Evolutionary conservation across 164 flowering plant species (phyloP).

Genomic region (Warburgia ugandensis): DNA sequence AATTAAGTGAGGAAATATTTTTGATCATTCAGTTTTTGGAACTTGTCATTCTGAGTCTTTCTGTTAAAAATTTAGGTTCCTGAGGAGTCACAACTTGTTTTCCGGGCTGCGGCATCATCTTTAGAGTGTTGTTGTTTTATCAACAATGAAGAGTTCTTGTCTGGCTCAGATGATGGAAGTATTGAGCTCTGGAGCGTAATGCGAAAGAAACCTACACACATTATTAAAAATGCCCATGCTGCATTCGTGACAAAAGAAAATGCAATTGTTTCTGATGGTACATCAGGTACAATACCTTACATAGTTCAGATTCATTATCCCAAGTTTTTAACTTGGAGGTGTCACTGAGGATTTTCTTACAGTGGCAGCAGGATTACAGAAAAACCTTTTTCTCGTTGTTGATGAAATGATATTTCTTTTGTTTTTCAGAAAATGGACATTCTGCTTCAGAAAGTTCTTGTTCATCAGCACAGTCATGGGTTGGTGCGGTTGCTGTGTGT

Average conservation of each 20-base stretch:
- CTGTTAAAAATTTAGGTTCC: slow-evolving; percentile 47
- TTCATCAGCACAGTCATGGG: slow-evolving; percentile 70
- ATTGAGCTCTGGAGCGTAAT: slow-evolving; percentile 65
- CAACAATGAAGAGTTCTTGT: slow-evolving; percentile 70
- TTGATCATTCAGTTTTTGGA: background rate
- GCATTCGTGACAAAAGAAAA: too few species aligned
- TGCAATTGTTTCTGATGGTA: slow-evolving; percentile 6
- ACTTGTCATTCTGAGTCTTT: background rate
- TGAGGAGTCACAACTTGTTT: slow-evolving; percentile 74
- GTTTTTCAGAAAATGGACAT: slow-evolving; percentile 41
- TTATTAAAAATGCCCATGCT: slow-evolving; percentile 85
- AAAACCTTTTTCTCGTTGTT: background rate
- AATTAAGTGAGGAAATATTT: too few species aligned
- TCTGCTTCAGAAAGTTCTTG: slow-evolving; percentile 9
- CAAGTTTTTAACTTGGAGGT: too few species aligned
- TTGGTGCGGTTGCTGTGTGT: slow-evolving; percentile 69
- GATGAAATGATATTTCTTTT: background rate
- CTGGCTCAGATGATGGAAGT: slow-evolving; percentile 97
- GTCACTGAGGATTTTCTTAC: background rate
- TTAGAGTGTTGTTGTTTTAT: slow-evolving; percentile 80
- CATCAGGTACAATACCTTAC: slow-evolving; percentile 14
- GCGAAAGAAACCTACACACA: slow-evolving; percentile 71
- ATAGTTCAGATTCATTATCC: too few species aligned
- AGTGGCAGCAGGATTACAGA: background rate
- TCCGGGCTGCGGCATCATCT: slow-evolving; percentile 71